Evolutionary conservation across 2,329 filamentous ascomycete species (phyloP).

Genomic region (Fusarium torreyae): DNA sequence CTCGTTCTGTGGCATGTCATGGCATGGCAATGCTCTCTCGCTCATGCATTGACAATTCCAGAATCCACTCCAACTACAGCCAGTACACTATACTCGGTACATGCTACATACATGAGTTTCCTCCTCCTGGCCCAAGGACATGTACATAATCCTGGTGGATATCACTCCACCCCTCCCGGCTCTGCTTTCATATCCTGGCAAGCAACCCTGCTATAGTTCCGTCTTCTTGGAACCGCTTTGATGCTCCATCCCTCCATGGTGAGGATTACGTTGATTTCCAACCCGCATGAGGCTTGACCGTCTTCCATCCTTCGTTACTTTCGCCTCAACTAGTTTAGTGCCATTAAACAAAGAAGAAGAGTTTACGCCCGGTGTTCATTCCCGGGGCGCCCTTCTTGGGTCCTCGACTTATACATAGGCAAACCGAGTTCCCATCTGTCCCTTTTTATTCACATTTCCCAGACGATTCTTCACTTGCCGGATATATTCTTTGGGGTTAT

Average conservation of each 20-base stretch:
- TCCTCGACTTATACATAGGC: slow-evolving; percentile 42
- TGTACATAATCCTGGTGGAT: slow-evolving; percentile 37
- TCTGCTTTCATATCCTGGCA: slow-evolving; percentile 34
- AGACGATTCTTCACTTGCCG: slow-evolving; percentile 13
- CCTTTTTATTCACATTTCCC: slow-evolving; percentile 10
- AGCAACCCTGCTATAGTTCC: slow-evolving; percentile 43
- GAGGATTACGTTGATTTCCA: slow-evolving; percentile 40
- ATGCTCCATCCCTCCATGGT: slow-evolving; percentile 39
- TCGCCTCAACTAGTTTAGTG: slow-evolving; percentile 52
- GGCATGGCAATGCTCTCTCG: slow-evolving; percentile 26
- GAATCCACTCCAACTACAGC: neutral
- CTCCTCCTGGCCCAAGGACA: slow-evolving; percentile 10
- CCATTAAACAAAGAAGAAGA: slow-evolving; percentile 40
- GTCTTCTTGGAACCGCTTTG: slow-evolving; percentile 40
- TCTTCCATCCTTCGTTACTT: slow-evolving; percentile 51
- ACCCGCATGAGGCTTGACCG: slow-evolving; percentile 41
- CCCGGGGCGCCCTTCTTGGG: slow-evolving; percentile 20
- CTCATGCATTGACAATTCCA: slow-evolving; percentile 1
- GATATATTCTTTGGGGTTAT: slow-evolving; percentile 14
- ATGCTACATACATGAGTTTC: slow-evolving; percentile 22
- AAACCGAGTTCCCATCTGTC: slow-evolving; percentile 20
- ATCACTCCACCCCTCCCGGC: slow-evolving; percentile 37
- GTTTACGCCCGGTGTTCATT: slow-evolving; percentile 24
- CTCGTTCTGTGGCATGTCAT: slow-evolving; percentile 17
- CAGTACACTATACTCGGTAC: slow-evolving; percentile 6